Evolutionary conservation across 441 rosid species (phyloP).

Genomic region (Adansonia madagascariensis): DNA sequence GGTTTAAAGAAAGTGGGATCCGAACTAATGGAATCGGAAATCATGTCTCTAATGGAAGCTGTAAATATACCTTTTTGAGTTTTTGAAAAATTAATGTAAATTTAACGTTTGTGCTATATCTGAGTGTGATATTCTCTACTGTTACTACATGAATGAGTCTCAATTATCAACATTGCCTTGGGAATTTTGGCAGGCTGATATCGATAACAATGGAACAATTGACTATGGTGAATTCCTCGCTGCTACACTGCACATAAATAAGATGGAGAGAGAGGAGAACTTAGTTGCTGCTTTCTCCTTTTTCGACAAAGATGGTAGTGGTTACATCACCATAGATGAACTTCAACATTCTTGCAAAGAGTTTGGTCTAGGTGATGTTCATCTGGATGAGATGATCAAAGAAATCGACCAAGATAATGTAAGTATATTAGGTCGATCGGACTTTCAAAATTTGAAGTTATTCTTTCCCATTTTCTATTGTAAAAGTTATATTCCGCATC

Average conservation of each 20-base stretch:
- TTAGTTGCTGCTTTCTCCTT: constrained; percentile 75
- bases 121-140: not conserved
- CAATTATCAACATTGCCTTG: constrained; percentile 9
- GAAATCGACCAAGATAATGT: constrained; percentile 90
- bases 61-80: constrained; percentile 40
- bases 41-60: constrained; percentile 81
- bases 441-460: not conserved
- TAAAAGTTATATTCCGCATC: not conserved
- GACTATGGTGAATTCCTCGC: constrained; percentile 91
- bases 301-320: constrained; percentile 88
- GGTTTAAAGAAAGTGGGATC: constrained; percentile 82
- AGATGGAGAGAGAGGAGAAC: constrained; percentile 84
- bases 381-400: constrained; percentile 76
- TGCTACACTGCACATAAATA: constrained; percentile 83
- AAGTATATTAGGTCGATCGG: constrained; percentile 35
- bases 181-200: constrained; percentile 65
- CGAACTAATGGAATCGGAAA: constrained; percentile 78
- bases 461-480: not conserved
- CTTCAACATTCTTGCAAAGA: constrained; percentile 88
- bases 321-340: constrained; percentile 84
- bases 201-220: constrained; percentile 82
- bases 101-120: not conserved
- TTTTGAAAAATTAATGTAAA: not conserved
- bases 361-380: constrained; percentile 73
- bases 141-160: constrained; percentile 21